These are phyloP conservation scores for Vigna radiata DNA, from an alignment of 306 rosid genomes.

Conservation along the genomic window DNA sequence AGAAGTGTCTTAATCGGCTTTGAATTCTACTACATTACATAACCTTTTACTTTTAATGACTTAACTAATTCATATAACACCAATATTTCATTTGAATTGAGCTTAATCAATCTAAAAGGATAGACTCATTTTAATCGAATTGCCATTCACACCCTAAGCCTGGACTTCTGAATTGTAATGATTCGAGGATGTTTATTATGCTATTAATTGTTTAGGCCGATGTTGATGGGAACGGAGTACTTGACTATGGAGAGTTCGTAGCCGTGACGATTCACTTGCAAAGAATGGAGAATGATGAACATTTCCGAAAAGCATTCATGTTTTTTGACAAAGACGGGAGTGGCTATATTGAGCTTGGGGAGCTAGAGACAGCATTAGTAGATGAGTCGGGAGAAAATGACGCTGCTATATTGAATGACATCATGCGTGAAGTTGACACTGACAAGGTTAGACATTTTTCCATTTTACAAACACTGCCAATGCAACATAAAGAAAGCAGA, in stretches of 20 bases:
- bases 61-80: not conserved
- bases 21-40: too few relatives aligned
- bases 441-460: slow-evolving; percentile 79
- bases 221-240: slow-evolving; percentile 96
- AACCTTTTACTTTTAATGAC: slow-evolving; percentile 18
- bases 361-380: slow-evolving; percentile 73
- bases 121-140: not conserved
- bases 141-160: not conserved
- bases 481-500: slow-evolving; percentile 16
- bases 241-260: slow-evolving; percentile 98
- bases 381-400: slow-evolving; percentile 89
- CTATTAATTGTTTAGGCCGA: slow-evolving; percentile 70
- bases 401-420: slow-evolving; percentile 75
- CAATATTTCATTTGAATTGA: slow-evolving; percentile 6
- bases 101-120: slow-evolving; percentile 6
- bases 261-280: slow-evolving; percentile 98
- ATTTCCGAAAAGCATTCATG: slow-evolving; percentile 84
- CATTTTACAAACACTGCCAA: slow-evolving; percentile 9
- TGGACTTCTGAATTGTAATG: slow-evolving; percentile 19
- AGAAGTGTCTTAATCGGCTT: too few relatives aligned
- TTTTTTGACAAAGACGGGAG: slow-evolving; percentile 91
- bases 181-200: slow-evolving; percentile 40
- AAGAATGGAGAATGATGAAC: slow-evolving; percentile 96
- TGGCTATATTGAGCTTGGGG: slow-evolving; percentile 84
- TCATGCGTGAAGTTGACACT: slow-evolving; percentile 95